phyloP scores from a whole-genome alignment of 2,329 filamentous ascomycete species.

The Amauroascus verrucosus region DNA sequence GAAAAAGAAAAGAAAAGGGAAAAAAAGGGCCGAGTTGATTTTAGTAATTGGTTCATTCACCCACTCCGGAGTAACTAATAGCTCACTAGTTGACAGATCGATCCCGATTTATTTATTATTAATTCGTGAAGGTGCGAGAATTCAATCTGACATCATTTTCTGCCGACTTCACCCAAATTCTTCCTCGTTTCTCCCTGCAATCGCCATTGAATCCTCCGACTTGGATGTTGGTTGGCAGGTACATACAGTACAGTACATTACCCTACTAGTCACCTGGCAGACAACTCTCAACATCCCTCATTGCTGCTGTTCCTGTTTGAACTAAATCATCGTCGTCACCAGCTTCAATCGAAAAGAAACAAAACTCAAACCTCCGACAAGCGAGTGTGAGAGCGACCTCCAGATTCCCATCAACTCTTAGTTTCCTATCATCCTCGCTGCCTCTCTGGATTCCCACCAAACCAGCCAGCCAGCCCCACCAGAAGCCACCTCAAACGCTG shows the following conservation, averaged over 20 bases:
- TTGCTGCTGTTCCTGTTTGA: neutral
- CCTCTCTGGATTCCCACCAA: neutral
- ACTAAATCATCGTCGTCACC: neutral
- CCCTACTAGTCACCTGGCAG: too few species aligned
- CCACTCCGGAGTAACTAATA: too few species aligned
- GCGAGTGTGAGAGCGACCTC: neutral
- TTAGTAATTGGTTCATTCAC: too few species aligned
- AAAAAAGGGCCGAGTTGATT: neutral
- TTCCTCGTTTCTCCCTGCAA: neutral
- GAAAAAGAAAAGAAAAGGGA: neutral
- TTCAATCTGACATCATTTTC: conserved; percentile 3
- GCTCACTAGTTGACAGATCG: too few species aligned
- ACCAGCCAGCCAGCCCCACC: neutral
- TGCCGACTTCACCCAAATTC: too few species aligned
- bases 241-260: too few species aligned
- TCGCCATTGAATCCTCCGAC: neutral
- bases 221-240: neutral
- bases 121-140: neutral
- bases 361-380: neutral
- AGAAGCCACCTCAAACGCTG: conserved; percentile 3
- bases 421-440: neutral
- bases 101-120: too few species aligned
- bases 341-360: neutral
- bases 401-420: neutral
- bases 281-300: neutral